These are phyloP conservation scores for Thymus quinquecostatus DNA, from an alignment of 257 asterid species.

Conservation along the genomic window DNA sequence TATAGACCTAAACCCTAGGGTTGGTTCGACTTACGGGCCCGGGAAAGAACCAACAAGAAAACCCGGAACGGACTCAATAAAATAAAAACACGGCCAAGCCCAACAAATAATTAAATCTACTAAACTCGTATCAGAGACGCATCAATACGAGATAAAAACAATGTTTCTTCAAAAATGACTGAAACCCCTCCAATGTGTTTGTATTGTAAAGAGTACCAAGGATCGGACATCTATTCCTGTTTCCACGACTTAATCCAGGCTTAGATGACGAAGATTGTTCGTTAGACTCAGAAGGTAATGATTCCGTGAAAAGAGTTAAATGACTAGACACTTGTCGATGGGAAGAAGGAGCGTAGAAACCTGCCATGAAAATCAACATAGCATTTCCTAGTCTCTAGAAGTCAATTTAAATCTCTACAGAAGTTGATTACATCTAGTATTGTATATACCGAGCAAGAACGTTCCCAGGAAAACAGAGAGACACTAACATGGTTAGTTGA, in stretches of 20 bases:
- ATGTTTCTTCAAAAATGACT: constrained; percentile 24
- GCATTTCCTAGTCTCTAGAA: constrained; percentile 7
- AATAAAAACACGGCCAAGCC: too few relatives aligned
- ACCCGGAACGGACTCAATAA: too few relatives aligned
- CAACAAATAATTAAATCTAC: too few relatives aligned
- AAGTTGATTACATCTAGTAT: background rate
- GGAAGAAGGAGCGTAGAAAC: too few relatives aligned
- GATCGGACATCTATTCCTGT: constrained; percentile 85
- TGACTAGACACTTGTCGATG: too few relatives aligned
- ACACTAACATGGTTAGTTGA: background rate
- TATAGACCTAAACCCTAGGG: too few relatives aligned
- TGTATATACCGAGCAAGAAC: background rate
- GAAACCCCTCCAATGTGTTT: constrained; percentile 82
- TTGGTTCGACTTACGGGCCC: too few relatives aligned
- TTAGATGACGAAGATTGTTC: constrained; percentile 39
- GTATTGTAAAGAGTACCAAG: constrained; percentile 86
- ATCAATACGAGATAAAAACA: background rate
- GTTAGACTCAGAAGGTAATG: constrained; percentile 36
- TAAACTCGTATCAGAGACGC: too few relatives aligned
- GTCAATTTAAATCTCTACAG: background rate
- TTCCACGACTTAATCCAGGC: constrained; percentile 52
- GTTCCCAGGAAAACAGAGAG: background rate
- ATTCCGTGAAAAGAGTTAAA: too few relatives aligned
- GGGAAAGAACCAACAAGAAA: too few relatives aligned
- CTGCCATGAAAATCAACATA: background rate